Evolutionary conservation across 805 yeast genomes (phyloP).

Genomic region (Nakazawaea wyomingensis): DNA sequence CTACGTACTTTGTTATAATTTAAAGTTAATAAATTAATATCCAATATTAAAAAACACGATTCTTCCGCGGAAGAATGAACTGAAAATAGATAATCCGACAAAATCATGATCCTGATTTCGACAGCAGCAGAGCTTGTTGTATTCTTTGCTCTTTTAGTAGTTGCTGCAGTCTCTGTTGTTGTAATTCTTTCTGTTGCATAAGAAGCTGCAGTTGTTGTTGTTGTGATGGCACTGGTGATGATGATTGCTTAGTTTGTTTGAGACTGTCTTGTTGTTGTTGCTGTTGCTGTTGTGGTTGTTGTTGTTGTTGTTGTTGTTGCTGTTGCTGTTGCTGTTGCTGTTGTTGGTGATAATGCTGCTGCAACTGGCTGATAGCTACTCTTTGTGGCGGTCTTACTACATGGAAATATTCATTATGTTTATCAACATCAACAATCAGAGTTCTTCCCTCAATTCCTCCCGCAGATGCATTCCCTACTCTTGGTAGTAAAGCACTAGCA

Average conservation of each 20-base stretch:
- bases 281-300: constrained; percentile 4
- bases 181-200: constrained; percentile 3
- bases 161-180: constrained; percentile 22
- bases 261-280: not conserved
- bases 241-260: not conserved
- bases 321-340: constrained; percentile 9
- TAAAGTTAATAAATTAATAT: no score
- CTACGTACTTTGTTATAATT: no score
- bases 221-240: constrained; percentile 3
- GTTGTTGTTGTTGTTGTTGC: constrained; percentile 7
- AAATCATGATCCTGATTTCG: not conserved
- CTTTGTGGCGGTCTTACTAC: constrained; percentile 48
- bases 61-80: not conserved
- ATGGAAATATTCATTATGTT: constrained; percentile 58
- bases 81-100: not conserved
- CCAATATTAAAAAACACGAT: not conserved
- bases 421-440: constrained; percentile 68
- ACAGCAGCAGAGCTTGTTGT: constrained; percentile 2
- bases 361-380: constrained; percentile 15
- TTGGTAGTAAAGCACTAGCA: constrained; percentile 74
- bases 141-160: not conserved
- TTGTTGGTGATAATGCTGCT: constrained; percentile 12
- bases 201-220: constrained; percentile 6
- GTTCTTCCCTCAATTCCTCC: constrained; percentile 82
- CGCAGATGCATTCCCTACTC: constrained; percentile 49